Evolutionary conservation across 2,329 filamentous ascomycete species (phyloP), one percentile per base, ranked within the genome.

Genomic region (Cladosporium austrohemisphaericum): DNA sequence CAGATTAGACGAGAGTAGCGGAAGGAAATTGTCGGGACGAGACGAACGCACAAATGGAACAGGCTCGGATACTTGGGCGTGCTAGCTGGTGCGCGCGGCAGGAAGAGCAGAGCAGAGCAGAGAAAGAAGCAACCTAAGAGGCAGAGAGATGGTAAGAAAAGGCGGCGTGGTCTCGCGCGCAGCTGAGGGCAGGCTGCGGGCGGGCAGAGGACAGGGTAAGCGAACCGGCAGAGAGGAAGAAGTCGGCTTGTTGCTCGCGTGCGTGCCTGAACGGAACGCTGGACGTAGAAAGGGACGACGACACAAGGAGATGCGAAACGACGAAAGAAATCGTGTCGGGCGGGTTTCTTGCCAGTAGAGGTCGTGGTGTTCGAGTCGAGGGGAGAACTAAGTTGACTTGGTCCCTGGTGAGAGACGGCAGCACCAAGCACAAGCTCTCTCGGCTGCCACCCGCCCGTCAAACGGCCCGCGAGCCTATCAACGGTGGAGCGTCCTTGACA

Each of bases 291-390:
- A 33, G 26, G 28, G 40, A 43, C 43, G 43, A 36, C 22, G 28
- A 46, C 31, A 46, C 43, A 49, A 49, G 35, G 45, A 49, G 45
- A 49, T 40, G 45, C 33, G 37, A 33, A 49, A 49, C 28, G 19
- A 35, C 28, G 29, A 32, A 32, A 41, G 45, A 35, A 40, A 23
- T 40, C 37, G 37, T 40, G 18, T 40, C 40, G 19, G 28, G 11
- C 28, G 28, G 11, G 28, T 31, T 10, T 31, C 28, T 10, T 13
- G 28, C 11, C 28, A n/a, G 28, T 13, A n/a, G 28, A 31, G 28
- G 28, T n/a, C n/a, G n/a, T n/a, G 28, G 28, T 31, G 28, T 10
- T 31, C 28, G 28, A n/a, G 28, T n/a, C 11, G 14, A 31, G 28
- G 14, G 28, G 14, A n/a, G 28, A 31, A 13, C 28, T 13, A 31